Evolutionary conservation across 192 early-diverging fungal genomes (phyloP).

Genomic region (Jimgerdemannia flammicorona): DNA sequence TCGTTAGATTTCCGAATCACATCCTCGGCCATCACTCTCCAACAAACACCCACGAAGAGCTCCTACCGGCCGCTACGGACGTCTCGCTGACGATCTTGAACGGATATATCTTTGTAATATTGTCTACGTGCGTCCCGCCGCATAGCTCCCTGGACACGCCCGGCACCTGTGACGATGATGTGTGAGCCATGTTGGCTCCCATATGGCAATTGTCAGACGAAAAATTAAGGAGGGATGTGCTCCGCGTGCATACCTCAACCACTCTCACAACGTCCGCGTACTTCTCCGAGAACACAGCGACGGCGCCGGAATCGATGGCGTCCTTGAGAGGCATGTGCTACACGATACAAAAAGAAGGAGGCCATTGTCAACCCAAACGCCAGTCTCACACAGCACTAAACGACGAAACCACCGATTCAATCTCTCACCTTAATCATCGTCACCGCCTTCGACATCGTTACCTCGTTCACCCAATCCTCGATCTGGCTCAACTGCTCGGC

Average conservation of each 20-base stretch:
- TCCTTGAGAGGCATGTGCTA: slow-evolving; percentile 40
- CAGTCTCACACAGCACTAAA: neutral
- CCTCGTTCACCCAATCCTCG: slow-evolving; percentile 49
- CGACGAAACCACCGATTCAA: neutral
- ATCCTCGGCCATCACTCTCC: too few relatives aligned
- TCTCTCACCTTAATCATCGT: slow-evolving; percentile 25
- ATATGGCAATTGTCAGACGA: too few relatives aligned
- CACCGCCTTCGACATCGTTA: slow-evolving; percentile 26
- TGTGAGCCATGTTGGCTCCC: too few relatives aligned
- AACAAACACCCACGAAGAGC: neutral
- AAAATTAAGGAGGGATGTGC: neutral
- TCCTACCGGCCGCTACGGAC: slow-evolving; percentile 54
- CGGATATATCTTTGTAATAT: slow-evolving; percentile 42
- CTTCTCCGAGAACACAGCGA: slow-evolving; percentile 51
- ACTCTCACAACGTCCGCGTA: slow-evolving; percentile 53
- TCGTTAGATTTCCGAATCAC: too few relatives aligned
- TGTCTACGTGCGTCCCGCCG: slow-evolving; percentile 55
- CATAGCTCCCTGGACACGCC: slow-evolving; percentile 51
- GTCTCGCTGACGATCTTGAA: slow-evolving; percentile 52
- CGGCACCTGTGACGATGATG: slow-evolving; percentile 19
- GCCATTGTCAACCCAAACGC: neutral
- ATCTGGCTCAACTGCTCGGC: slow-evolving; percentile 37
- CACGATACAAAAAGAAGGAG: too few relatives aligned
- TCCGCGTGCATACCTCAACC: slow-evolving; percentile 40
- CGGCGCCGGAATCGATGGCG: slow-evolving; percentile 46